Base-by-base conservation (phyloP, 148 eudicot genomes). In the Fagopyrum esculentum region DNA sequence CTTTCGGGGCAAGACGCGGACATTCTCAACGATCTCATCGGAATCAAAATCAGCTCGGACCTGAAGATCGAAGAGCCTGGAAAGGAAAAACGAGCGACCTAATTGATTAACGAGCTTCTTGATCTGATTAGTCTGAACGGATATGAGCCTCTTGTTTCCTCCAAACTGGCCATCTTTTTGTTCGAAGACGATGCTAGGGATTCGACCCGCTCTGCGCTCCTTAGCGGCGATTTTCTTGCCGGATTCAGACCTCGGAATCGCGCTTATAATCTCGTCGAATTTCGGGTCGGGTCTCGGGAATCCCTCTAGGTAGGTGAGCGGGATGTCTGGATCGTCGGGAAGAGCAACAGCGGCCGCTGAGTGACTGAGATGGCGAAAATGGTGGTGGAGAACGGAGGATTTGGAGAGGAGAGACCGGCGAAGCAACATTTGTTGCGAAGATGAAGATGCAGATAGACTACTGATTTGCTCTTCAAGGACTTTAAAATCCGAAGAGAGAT, bases 91-190 rank as follows among this genome's bases (percentile, higher is more conserved):
- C 0, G 93, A 79, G 0, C 75, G 76, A 0, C 98, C 97, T 47
- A 85, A 30, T 16, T 85, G 90, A 52, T 74, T 81, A 16, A 91
- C 92, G 11, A 94, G 96, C 82, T 94, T 94, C 87, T 84, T 90
- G 46, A 94, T 89, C 87, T 94, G 98, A 72, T 87, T 89, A 17
- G 40, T 80, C 40, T 87, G 84, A 10, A 92, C 96, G 1, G 98
- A 91, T 49, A 91, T 84, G 76, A 94, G 85, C 26, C 97, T 84
- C 75, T 91, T 92, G 73, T 92, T 94, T n/a, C 97, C 98, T 1
- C 98, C 98, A 78, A 86, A 83, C 76, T 94, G 89, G 10, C 97
- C 98, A 51, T 94, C 97, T 73, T 91, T 89, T 72, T 90, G 96
- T 82, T 94, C 98, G 70, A 94, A 94, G 5, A 94, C 82, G 13